These are phyloP conservation scores for Pichia sp. DNA, from an alignment of 1,139 yeast species.

Conservation along the genomic window DNA sequence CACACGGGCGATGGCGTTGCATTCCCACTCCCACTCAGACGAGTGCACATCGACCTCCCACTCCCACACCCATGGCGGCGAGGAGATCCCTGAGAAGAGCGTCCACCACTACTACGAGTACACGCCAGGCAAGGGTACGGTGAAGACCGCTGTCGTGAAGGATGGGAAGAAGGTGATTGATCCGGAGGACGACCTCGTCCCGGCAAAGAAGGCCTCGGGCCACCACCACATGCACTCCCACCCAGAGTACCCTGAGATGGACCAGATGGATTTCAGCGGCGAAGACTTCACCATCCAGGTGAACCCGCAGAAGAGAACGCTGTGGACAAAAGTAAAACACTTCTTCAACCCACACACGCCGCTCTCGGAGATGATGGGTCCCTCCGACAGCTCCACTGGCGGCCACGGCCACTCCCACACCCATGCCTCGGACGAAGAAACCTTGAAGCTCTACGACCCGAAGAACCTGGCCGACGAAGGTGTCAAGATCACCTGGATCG, in stretches of 20 bases:
- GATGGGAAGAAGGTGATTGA: constrained; percentile 14
- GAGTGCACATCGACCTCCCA: constrained; percentile 6
- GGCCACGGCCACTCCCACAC: constrained; percentile 37
- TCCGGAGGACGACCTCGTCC: constrained; percentile 11
- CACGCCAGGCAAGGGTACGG: constrained; percentile 11
- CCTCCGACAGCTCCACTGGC: constrained; percentile 25
- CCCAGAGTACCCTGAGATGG: constrained; percentile 27
- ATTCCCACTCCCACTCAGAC: constrained; percentile 8
- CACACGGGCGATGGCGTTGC: constrained; percentile 9
- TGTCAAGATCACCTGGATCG: constrained; percentile 89
- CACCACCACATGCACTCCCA: constrained; percentile 25
- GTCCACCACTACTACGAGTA: constrained; percentile 20
- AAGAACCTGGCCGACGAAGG: constrained; percentile 67
- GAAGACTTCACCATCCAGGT: constrained; percentile 27
- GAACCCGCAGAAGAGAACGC: constrained; percentile 23
- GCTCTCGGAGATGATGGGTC: constrained; percentile 26
- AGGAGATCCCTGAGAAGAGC: constrained; percentile 7
- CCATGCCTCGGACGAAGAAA: constrained; percentile 30
- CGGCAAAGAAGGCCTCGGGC: constrained; percentile 5
- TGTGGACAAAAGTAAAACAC: constrained; percentile 29
- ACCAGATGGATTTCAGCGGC: constrained; percentile 26
- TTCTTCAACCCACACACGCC: constrained; percentile 35
- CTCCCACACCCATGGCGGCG: constrained; percentile 2
- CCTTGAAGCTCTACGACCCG: constrained; percentile 34
- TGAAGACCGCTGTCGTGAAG: constrained; percentile 12